Evolutionary conservation across 2,329 filamentous ascomycete species (phyloP).

Genomic region (Botrytis fabae): DNA sequence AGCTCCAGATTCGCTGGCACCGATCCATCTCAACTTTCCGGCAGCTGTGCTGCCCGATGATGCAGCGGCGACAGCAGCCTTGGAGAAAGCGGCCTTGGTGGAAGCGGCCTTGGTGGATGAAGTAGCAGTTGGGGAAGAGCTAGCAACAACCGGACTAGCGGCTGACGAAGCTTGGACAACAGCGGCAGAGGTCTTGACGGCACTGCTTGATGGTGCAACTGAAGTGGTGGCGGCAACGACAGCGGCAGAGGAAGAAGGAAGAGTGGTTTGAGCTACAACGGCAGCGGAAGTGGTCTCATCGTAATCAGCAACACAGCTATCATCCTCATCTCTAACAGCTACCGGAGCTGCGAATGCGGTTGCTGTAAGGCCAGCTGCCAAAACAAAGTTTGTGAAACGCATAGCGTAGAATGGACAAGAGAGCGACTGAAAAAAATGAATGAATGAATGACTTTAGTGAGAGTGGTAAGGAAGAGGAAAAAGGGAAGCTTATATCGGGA

Average conservation of each 20-base stretch:
- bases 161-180: neutral
- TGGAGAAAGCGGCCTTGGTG: no score
- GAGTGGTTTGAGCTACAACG: slow-evolving; percentile 10
- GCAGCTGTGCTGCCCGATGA: neutral
- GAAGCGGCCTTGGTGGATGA: neutral
- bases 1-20: slow-evolving; percentile 52
- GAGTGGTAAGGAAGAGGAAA: slow-evolving; percentile 10
- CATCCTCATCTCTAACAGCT: slow-evolving; percentile 16
- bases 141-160: neutral
- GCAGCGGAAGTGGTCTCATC: slow-evolving; percentile 13
- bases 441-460: slow-evolving; percentile 17
- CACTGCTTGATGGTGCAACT: slow-evolving; percentile 7
- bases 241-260: slow-evolving; percentile 7
- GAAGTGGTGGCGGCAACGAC: slow-evolving; percentile 15
- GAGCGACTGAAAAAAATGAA: neutral
- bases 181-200: neutral
- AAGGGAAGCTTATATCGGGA: neutral
- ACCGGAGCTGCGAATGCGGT: slow-evolving; percentile 23
- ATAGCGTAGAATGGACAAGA: slow-evolving; percentile 16
- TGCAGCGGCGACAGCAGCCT: neutral
- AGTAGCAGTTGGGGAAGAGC: neutral
- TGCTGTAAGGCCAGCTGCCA: slow-evolving; percentile 23
- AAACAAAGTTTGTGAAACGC: slow-evolving; percentile 21
- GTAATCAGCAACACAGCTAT: slow-evolving; percentile 18
- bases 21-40: slow-evolving; percentile 30